These are phyloP conservation scores for Phialemonium atrogriseum DNA, from an alignment of 2,329 filamentous ascomycete genomes.

Conservation along the genomic window DNA sequence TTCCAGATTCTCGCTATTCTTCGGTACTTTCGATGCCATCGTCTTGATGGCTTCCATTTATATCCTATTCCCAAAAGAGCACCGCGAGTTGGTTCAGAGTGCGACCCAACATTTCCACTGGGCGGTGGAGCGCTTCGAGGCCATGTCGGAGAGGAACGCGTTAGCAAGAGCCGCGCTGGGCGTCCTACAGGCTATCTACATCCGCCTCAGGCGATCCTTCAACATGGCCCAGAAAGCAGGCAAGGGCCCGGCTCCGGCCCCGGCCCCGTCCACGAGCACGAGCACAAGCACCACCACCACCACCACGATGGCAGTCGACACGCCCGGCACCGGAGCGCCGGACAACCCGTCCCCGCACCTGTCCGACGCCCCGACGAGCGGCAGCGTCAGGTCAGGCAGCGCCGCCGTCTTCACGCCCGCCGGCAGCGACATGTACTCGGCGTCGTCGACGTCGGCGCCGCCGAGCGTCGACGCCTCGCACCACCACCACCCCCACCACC, in stretches of 20 bases:
- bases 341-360: too few species aligned
- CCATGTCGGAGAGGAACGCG: conserved; percentile 43
- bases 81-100: conserved; percentile 35
- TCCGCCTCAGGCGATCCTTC: conserved; percentile 43
- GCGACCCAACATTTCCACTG: conserved; percentile 50
- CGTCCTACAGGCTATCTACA: conserved; percentile 46
- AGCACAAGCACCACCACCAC: too few species aligned
- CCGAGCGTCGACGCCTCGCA: too few species aligned
- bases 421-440: conserved; percentile 3
- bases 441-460: too few species aligned
- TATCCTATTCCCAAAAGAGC: conserved; percentile 51
- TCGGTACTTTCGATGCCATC: conserved; percentile 56
- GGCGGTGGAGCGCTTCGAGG: conserved; percentile 50
- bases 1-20: conserved; percentile 45
- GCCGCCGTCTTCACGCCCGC: neutral
- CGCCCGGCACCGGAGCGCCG: too few species aligned
- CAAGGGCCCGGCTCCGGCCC: too few species aligned
- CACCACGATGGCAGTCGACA: too few species aligned
- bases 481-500: neutral
- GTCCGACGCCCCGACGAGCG: conserved; percentile 2
- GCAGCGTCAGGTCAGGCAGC: neutral
- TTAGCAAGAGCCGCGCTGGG: conserved; percentile 46
- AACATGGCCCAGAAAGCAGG: too few species aligned
- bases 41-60: conserved; percentile 53
- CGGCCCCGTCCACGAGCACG: conserved; percentile 5